Evolutionary conservation across 1,284 basidiomycete species (phyloP).

Genomic region (Vanrija pseudolonga): DNA sequence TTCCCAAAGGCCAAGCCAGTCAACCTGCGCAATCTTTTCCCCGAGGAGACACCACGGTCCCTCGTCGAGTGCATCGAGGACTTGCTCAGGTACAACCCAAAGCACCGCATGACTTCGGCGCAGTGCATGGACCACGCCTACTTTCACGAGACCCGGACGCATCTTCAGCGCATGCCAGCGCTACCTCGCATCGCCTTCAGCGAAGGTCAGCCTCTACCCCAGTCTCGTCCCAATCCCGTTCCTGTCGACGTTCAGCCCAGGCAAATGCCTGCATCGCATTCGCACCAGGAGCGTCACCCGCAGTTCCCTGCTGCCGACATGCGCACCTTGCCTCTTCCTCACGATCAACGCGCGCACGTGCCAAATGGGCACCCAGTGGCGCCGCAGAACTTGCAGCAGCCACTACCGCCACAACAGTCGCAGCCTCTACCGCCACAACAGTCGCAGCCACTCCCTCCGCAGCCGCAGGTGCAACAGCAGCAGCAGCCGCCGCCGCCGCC

Average conservation of each 20-base stretch:
- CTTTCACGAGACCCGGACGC: slow-evolving; percentile 62
- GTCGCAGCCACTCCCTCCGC: neutral
- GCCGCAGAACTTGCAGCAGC: neutral
- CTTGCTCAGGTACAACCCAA: slow-evolving; percentile 88
- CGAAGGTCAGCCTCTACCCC: slow-evolving; percentile 39
- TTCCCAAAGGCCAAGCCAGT: slow-evolving; percentile 83
- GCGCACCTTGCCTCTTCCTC: slow-evolving; percentile 31
- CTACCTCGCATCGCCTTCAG: slow-evolving; percentile 57
- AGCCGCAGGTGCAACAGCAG: slow-evolving; percentile 2
- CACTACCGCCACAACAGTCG: neutral
- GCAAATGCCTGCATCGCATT: slow-evolving; percentile 60
- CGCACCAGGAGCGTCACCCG: slow-evolving; percentile 48
- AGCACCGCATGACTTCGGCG: slow-evolving; percentile 72
- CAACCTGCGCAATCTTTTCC: slow-evolving; percentile 73
- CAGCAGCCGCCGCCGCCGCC: neutral
- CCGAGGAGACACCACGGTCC: slow-evolving; percentile 68
- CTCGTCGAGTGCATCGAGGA: slow-evolving; percentile 90
- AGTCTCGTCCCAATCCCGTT: neutral
- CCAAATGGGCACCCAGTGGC: neutral
- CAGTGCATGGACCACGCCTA: slow-evolving; percentile 88
- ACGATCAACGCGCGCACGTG: neutral
- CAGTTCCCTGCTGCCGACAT: slow-evolving; percentile 44
- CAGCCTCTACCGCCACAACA: neutral
- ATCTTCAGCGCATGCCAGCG: slow-evolving; percentile 51
- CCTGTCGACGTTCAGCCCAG: slow-evolving; percentile 55